These are phyloP conservation scores for Pseudomicrostroma phylloplanum DNA, from an alignment of 1,284 basidiomycete species.

Conservation along the genomic window DNA sequence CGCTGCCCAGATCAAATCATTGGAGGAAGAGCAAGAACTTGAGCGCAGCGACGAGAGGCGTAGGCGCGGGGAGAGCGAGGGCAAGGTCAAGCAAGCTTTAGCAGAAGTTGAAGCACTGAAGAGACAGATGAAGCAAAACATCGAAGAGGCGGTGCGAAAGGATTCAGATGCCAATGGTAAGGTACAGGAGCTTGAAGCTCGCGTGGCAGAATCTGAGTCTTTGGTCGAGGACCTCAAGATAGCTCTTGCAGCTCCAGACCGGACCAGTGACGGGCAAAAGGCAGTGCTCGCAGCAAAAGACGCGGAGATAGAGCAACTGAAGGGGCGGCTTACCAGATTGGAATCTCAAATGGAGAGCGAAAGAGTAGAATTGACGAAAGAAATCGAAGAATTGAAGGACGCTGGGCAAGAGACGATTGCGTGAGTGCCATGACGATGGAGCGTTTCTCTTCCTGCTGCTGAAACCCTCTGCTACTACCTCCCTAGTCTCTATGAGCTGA, in stretches of 20 bases:
- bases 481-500: conserved; percentile 25
- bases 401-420: conserved; percentile 65
- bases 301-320: conserved; percentile 32
- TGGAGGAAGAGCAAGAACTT: conserved; percentile 38
- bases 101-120: conserved; percentile 25
- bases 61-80: conserved; percentile 21
- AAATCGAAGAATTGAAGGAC: conserved; percentile 71
- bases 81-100: conserved; percentile 17
- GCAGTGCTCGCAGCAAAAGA: conserved; percentile 33
- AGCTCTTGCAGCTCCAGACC: conserved; percentile 1
- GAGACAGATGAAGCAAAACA: conserved; percentile 21
- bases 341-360: conserved; percentile 37
- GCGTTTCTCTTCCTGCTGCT: no score
- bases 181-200: conserved; percentile 7
- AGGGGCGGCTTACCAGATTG: conserved; percentile 33
- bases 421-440: no score
- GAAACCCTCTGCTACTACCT: no score
- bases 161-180: conserved; percentile 23
- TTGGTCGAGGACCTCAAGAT: conserved; percentile 21
- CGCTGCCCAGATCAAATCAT: neutral
- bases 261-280: conserved; percentile 25
- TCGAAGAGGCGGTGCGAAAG: conserved; percentile 23
- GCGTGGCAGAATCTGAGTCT: conserved; percentile 14
- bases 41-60: conserved; percentile 24
- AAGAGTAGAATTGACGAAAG: conserved; percentile 43